These are phyloP conservation scores for Purpureocillium lavendulum DNA, from an alignment of 2,329 filamentous ascomycete genomes.

Conservation along the genomic window DNA sequence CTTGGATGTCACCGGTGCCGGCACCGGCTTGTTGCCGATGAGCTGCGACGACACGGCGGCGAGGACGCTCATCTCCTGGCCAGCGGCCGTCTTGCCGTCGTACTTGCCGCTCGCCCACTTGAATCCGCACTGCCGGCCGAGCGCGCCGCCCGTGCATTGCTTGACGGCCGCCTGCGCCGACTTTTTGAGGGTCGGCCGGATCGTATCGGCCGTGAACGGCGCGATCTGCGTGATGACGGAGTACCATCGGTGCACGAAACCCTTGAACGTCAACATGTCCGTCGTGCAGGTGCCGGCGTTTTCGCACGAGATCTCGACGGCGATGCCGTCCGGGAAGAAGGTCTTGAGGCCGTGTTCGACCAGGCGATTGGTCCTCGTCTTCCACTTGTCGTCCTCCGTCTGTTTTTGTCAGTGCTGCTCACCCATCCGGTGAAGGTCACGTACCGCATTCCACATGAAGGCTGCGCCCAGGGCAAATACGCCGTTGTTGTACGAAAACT, in stretches of 20 bases:
- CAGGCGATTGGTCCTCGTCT: slow-evolving; percentile 33
- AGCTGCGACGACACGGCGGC: slow-evolving; percentile 46
- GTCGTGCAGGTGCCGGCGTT: slow-evolving; percentile 44
- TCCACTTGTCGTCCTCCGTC: slow-evolving; percentile 44
- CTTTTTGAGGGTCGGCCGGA: slow-evolving; percentile 41
- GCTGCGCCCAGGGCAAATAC: slow-evolving; percentile 50
- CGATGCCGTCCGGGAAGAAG: slow-evolving; percentile 49
- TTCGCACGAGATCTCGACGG: slow-evolving; percentile 56
- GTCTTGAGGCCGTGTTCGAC: slow-evolving; percentile 26
- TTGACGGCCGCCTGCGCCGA: slow-evolving; percentile 45
- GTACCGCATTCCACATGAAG: slow-evolving; percentile 53
- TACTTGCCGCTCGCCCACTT: slow-evolving; percentile 42
- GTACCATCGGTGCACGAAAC: slow-evolving; percentile 50
- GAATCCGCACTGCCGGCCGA: slow-evolving; percentile 43
- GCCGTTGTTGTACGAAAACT: slow-evolving; percentile 55
- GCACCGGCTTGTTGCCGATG: slow-evolving; percentile 28
- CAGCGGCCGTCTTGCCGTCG: slow-evolving; percentile 47
- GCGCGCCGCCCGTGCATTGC: slow-evolving; percentile 43
- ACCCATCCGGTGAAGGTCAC: slow-evolving; percentile 9
- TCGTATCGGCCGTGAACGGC: slow-evolving; percentile 40
- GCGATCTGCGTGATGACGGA: slow-evolving; percentile 44
- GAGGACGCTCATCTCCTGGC: slow-evolving; percentile 52
- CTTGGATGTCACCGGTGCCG: slow-evolving; percentile 33
- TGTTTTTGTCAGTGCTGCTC: slow-evolving; percentile 10
- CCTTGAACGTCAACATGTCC: slow-evolving; percentile 58